Base-by-base conservation (phyloP, 164 flowering plant genomes). In the Taxillus chinensis region DNA sequence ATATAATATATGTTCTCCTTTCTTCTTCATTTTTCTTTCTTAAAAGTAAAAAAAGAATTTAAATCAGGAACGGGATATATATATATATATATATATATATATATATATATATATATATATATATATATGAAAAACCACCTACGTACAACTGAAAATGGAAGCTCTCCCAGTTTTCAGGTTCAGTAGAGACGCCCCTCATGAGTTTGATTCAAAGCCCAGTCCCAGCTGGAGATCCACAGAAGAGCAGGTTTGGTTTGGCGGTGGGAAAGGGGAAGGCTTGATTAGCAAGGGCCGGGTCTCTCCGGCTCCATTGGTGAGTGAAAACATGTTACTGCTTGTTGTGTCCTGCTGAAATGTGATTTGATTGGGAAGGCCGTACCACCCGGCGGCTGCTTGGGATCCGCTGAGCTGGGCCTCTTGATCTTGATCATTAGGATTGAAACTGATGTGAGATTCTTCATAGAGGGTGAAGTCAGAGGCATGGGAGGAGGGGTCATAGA, bases 391-490 rank as follows among this genome's bases (percentile, higher is more conserved):
- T 50, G 39, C 59, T 27, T 67, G 71, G 43, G 66, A 61, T n/a
- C 64, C 58, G 16, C 58, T 70, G 59, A 17, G n/a, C 50, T 55
- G 51, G 5, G 71, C 50, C 59, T 67, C 66, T 53, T 74, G 80
- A 68, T 67, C 66, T 53, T 74, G 80, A 68, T 84, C 80, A 11
- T 59, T 61, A 0, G 71, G 62, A 13, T 65, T 69, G 79, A 85
- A 87, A 58, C 82, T 81, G 50, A 80, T 83, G 70, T 84, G 87
- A 11, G 89, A 67, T 62, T 76, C 84, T 16, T 83, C 85, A 49
- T 62, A 67, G 39, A 74, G 45, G 0, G 73, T 68, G 64, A 77
- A 77, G 41, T 83, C 80, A 40, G 81, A 62, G 37, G 60, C 50
- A 57, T 61, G 43, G 48, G 60, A 50, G 7, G 76, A 70, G 54